phyloP scores from a whole-genome alignment of 1,139 yeast species.

The Yamadazyma dushanensis region DNA sequence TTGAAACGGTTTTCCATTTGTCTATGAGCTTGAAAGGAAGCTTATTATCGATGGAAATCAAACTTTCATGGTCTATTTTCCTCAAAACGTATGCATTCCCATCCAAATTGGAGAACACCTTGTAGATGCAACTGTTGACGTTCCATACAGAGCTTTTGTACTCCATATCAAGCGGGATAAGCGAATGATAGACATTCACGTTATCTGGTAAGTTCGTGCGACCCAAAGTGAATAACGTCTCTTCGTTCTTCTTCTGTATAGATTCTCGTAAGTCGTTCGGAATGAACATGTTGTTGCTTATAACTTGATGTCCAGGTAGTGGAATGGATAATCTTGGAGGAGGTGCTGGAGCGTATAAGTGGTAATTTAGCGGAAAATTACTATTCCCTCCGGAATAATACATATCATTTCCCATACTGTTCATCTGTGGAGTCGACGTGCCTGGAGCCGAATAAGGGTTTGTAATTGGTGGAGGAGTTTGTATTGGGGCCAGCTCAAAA shows the following conservation, averaged over 20 bases:
- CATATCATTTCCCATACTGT: slow-evolving; percentile 10
- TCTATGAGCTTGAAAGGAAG: slow-evolving; percentile 39
- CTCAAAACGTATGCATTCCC: slow-evolving; percentile 79
- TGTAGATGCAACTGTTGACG: slow-evolving; percentile 64
- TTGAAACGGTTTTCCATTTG: slow-evolving; percentile 47
- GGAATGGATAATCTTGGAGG: slow-evolving; percentile 69
- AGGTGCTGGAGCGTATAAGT: slow-evolving; percentile 86
- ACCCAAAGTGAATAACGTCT: slow-evolving; percentile 66
- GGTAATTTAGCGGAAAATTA: slow-evolving; percentile 74
- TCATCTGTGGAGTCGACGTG: slow-evolving; percentile 1
- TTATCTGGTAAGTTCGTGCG: slow-evolving; percentile 67
- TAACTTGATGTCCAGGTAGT: slow-evolving; percentile 68
- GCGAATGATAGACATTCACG: slow-evolving; percentile 80
- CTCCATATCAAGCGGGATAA: slow-evolving; percentile 80
- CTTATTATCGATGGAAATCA: slow-evolving; percentile 58
- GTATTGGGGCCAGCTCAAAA: slow-evolving; percentile 4
- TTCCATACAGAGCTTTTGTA: slow-evolving; percentile 56
- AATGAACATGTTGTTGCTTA: slow-evolving; percentile 67
- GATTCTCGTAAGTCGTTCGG: slow-evolving; percentile 71
- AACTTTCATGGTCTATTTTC: slow-evolving; percentile 55
- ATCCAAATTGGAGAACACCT: slow-evolving; percentile 75
- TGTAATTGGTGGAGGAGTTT: no score
- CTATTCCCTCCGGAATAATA: slow-evolving; percentile 19
- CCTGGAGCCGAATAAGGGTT: no score
- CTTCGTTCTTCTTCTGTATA: slow-evolving; percentile 75